Base-by-base conservation (phyloP, 2,329 filamentous ascomycete genomes). In the Cordyceps pruinosa region DNA sequence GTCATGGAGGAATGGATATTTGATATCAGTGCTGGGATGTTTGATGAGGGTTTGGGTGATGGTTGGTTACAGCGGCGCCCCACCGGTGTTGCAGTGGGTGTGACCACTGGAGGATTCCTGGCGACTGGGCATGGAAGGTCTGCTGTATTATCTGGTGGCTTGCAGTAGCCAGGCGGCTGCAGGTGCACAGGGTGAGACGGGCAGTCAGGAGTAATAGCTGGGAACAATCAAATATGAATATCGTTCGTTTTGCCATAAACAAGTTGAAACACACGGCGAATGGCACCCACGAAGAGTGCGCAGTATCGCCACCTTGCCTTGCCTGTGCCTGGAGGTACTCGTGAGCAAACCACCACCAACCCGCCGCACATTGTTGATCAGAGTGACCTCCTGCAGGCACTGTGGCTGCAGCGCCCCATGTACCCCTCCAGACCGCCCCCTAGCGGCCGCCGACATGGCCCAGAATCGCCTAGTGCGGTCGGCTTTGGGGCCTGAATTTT, bases 391-490 rank as follows among this genome's bases (percentile, higher is more conserved):
- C n/a, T 35, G 35, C n/a, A 23, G 19, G 39, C 19, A 46, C 26
- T 15, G 23, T 30, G 12, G 42, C 23, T 46, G 25, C 42, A 28
- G 10, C 15, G 44, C 26, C 13, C 35, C 15, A 19, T 19, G n/a
- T 44, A 19, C 39, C 52, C 52, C 32, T 55, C 52, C 30, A 32
- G 48, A 51, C 48, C 46, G 46, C 55, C 48, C n/a, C 41, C 41
- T 28, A 53, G 51, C 32, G 30, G 32, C 39, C 39, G 19, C 26
- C 26, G 26, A 28, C 39, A 34, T n/a, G 2, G 41, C 65, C 61
- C 12, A 26, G 64, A 63, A 30, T 47, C 49, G 58, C 35, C 54
- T 67, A 66, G 64, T 39, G 48, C 28, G 23, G 8, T 17, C 42
- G 58, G 46, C 50, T 61, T 64, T 58, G 56, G 57, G 52, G 53